phyloP scores from a whole-genome alignment of 768 basidiomycete species.

The Astraeus odoratus region DNA sequence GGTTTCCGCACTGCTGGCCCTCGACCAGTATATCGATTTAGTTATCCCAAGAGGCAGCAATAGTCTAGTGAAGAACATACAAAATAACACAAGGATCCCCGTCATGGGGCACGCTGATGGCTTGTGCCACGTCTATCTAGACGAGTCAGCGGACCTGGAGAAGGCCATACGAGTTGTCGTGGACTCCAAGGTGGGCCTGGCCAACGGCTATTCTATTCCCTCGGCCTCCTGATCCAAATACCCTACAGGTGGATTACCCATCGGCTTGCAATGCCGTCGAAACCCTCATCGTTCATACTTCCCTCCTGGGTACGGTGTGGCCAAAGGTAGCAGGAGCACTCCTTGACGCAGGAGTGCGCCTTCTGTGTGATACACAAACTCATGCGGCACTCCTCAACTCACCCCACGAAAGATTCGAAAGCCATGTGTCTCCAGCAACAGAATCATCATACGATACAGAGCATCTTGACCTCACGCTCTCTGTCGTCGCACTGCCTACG shows the following conservation, averaged over 20 bases:
- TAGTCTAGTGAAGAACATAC: constrained; percentile 79
- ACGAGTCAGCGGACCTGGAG: constrained; percentile 67
- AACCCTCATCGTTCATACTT: constrained; percentile 79
- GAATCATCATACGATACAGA: constrained; percentile 77
- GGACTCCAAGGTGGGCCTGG: constrained; percentile 75
- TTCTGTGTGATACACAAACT: constrained; percentile 72
- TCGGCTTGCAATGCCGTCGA: constrained; percentile 94
- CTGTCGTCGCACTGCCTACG: constrained; percentile 70
- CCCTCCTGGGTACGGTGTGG: constrained; percentile 71
- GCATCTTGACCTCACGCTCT: constrained; percentile 79
- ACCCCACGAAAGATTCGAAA: constrained; percentile 32
- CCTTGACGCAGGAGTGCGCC: constrained; percentile 58
- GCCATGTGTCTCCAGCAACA: constrained; percentile 46
- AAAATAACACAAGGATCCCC: constrained; percentile 85
- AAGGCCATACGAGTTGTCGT: constrained; percentile 80
- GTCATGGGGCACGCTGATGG: constrained; percentile 99
- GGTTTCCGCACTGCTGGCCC: constrained; percentile 76
- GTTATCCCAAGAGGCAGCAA: constrained; percentile 97
- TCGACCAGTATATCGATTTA: constrained; percentile 92
- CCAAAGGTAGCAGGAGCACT: constrained; percentile 69
- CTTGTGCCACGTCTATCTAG: constrained; percentile 84
- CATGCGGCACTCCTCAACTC: constrained; percentile 45
- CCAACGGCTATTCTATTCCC: background rate
- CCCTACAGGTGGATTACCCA: constrained; percentile 79
- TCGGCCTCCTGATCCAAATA: constrained; percentile 1